Evolutionary conservation across 495 filamentous ascomycete species (phyloP).

Genomic region (Polyplosphaeria fusca): DNA sequence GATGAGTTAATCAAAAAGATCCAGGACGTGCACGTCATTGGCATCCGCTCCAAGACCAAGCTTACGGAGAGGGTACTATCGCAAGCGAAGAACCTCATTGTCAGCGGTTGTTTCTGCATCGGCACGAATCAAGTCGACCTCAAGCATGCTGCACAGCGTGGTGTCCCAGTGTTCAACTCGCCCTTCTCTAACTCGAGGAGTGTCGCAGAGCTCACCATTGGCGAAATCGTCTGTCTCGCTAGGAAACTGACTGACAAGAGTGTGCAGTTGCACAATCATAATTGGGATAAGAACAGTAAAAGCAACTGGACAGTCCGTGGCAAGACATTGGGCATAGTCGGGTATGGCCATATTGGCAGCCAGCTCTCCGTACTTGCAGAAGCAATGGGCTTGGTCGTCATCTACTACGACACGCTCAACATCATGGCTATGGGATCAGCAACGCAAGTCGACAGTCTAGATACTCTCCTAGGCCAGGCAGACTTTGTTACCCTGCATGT

Average conservation of each 20-base stretch:
- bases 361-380: conserved; percentile 95
- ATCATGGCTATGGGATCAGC: conserved; percentile 90
- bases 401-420: conserved; percentile 91
- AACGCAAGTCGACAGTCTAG: conserved; percentile 72
- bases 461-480: conserved; percentile 68
- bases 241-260: conserved; percentile 91
- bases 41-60: conserved; percentile 97
- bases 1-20: conserved; percentile 97
- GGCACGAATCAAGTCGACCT: conserved; percentile 98
- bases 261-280: conserved; percentile 89
- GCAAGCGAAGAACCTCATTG: conserved; percentile 89
- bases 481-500: conserved; percentile 96
- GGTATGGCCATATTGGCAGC: conserved; percentile 96
- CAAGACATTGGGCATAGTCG: conserved; percentile 94
- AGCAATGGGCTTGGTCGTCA: conserved; percentile 94
- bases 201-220: conserved; percentile 94
- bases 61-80: conserved; percentile 79
- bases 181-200: conserved; percentile 97
- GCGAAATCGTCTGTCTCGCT: conserved; percentile 85
- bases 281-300: conserved; percentile 95
- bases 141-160: conserved; percentile 82
- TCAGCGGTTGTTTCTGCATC: conserved; percentile 98
- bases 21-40: conserved; percentile 95
- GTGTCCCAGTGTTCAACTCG: conserved; percentile 98
- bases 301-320: conserved; percentile 98